Conservation (phyloP, 2,329 filamentous ascomycete species). For the Chrysosporium queenslandicum region DNA sequence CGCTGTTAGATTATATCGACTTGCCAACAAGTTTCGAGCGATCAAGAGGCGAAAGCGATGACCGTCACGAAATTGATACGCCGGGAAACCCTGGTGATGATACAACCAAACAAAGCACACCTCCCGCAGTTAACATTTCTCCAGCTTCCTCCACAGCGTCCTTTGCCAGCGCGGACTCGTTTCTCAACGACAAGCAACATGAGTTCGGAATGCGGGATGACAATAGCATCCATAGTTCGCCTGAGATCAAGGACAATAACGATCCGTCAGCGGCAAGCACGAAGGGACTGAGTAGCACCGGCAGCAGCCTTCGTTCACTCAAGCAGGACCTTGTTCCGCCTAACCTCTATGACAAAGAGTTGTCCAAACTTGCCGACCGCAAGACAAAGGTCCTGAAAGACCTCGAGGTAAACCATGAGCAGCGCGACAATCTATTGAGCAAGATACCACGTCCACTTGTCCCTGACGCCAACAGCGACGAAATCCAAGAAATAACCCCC, state of each 20-base stretch:
- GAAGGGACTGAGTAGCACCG: not conserved
- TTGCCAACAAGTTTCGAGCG: not conserved
- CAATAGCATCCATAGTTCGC: not conserved
- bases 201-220: not conserved
- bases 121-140: not conserved
- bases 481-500: not conserved
- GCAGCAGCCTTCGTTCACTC: constrained; percentile 8
- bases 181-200: not conserved
- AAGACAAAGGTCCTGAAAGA: constrained; percentile 11
- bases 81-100: not conserved
- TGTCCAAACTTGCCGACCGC: constrained; percentile 11
- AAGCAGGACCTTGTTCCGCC: not conserved
- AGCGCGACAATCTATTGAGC: not conserved
- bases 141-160: not conserved
- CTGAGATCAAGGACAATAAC: not conserved
- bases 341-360: constrained; percentile 7
- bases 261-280: not conserved
- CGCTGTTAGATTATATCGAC: constrained; percentile 5
- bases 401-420: constrained; percentile 5
- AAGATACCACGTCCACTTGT: not conserved
- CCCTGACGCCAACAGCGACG: not conserved
- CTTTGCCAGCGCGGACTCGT: constrained; percentile 4
- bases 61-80: not conserved
- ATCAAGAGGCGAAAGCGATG: not conserved
- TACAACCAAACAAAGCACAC: not conserved